Conservation (phyloP, 2,329 filamentous ascomycete genomes). For the Fusarium austroafricanum region DNA sequence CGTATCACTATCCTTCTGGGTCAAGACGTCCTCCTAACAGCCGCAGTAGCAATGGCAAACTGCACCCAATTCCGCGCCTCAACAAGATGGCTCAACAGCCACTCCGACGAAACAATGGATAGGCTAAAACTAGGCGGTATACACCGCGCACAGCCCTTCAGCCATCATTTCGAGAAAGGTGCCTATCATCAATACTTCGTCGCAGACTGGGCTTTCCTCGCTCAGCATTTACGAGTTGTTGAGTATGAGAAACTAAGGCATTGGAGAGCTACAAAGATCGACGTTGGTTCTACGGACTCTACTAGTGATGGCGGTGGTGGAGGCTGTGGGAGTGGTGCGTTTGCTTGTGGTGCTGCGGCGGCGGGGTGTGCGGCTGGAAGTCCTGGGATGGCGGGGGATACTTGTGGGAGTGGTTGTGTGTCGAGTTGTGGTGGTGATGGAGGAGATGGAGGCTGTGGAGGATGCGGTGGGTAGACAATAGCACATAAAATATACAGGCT, state of each 20-base stretch:
- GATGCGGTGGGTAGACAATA: neutral
- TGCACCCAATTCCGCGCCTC: constrained; percentile 41
- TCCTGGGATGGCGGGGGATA: constrained; percentile 29
- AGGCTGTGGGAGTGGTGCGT: constrained; percentile 21
- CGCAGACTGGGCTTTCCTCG: constrained; percentile 40
- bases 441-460: constrained; percentile 33
- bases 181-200: constrained; percentile 46
- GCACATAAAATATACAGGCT: no score
- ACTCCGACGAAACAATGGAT: constrained; percentile 41
- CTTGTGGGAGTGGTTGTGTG: constrained; percentile 41
- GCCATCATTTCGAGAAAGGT: constrained; percentile 52
- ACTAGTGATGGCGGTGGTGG: constrained; percentile 13
- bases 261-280: constrained; percentile 34
- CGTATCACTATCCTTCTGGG: constrained; percentile 50
- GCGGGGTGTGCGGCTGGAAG: constrained; percentile 32
- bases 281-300: constrained; percentile 10
- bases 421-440: constrained; percentile 22
- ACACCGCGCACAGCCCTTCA: constrained; percentile 55
- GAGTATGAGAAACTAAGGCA: constrained; percentile 44
- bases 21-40: constrained; percentile 45
- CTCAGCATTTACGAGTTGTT: constrained; percentile 12
- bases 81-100: constrained; percentile 50
- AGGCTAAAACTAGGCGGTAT: constrained; percentile 55
- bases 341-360: constrained; percentile 33
- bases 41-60: constrained; percentile 51